Evolutionary conservation across 2,329 filamentous ascomycete species (phyloP), one percentile per base, ranked within the genome.

Genomic region (Talaromyces funiculosus): DNA sequence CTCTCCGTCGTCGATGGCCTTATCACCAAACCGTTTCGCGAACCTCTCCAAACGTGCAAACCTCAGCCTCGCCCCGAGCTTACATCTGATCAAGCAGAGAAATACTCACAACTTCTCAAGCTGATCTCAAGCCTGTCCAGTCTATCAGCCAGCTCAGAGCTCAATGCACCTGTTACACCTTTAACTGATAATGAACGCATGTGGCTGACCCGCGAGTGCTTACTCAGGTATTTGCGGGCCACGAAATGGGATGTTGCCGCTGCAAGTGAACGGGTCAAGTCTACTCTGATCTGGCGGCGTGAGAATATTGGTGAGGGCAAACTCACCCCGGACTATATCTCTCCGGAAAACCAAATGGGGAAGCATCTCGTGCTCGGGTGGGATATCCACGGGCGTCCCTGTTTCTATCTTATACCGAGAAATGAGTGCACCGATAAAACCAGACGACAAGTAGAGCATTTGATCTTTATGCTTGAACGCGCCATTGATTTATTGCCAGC

Each of bases 391-490:
- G 89, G 84, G 54, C 82, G 93, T n/a, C 91, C 92, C 2, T 97
- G 92, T 73, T 85, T 94, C 69, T 97, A 97, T 77, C 84, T 97
- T 63, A 89, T 89, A 71, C 94, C 94, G 1, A 90, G 87, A 33
- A 86, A 88, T 66, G 94, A 99, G 78, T 99, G 99, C 80, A 97
- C 94, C 1, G 88, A 95, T 67, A 83, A 86, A 60, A 89, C 86
- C 63, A 90, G 92, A 40, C 85, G 90, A 67, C 94, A 97, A 78
- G 87, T 96, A 60, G 87, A 97, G 76, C 92, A 97, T 73, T 80
- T 97, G 63, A 92, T 97, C 57, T 99, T 89, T 79, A 97, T 97
- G 92, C 78, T 97, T 43, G 94, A 99, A 80, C 84, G 90, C 37
- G 86, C 90, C 35, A 85, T 96, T 65, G 92, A 97, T 67, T 77